A percentile compares a stretch with the other conserved stretches of the same genome.
Conservation (phyloP, 106 monocot species). For the Dendrobium chrysotoxum region DNA sequence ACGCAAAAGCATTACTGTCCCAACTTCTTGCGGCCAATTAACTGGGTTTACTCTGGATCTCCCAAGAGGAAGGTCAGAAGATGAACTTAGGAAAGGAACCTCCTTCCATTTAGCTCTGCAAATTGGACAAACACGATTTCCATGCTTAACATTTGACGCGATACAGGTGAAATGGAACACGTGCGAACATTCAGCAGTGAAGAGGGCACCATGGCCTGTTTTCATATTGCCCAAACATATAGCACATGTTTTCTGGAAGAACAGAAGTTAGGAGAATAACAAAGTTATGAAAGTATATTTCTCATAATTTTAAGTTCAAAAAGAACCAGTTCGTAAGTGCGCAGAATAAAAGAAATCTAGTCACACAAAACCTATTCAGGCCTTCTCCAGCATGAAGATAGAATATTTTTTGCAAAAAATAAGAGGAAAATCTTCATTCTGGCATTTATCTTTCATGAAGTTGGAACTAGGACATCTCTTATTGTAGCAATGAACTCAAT, state of each 20-base stretch:
- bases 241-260: conserved; percentile 68
- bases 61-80: conserved; percentile 33
- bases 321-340: too few relatives aligned
- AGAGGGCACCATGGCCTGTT: conserved; percentile 69
- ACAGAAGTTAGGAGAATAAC: too few relatives aligned
- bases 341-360: too few relatives aligned
- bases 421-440: too few relatives aligned
- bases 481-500: too few relatives aligned
- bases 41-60: conserved; percentile 47
- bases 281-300: too few relatives aligned
- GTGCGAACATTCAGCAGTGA: conserved; percentile 87
- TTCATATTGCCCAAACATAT: conserved; percentile 74
- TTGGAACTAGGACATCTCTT: too few relatives aligned
- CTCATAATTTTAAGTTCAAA: too few relatives aligned
- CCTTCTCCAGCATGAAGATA: too few relatives aligned
- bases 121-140: conserved; percentile 70
- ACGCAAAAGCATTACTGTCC: conserved; percentile 38
- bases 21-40: conserved; percentile 44
- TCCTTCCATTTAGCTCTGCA: conserved; percentile 95
- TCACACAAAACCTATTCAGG: too few relatives aligned
- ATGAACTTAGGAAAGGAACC: conserved; percentile 43
- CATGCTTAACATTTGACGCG: conserved; percentile 71
- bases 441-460: too few relatives aligned
- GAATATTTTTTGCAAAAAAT: too few relatives aligned
- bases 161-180: conserved; percentile 89